These are phyloP conservation scores for Lentinus brumalis DNA, from an alignment of 768 basidiomycete species.

Conservation along the genomic window DNA sequence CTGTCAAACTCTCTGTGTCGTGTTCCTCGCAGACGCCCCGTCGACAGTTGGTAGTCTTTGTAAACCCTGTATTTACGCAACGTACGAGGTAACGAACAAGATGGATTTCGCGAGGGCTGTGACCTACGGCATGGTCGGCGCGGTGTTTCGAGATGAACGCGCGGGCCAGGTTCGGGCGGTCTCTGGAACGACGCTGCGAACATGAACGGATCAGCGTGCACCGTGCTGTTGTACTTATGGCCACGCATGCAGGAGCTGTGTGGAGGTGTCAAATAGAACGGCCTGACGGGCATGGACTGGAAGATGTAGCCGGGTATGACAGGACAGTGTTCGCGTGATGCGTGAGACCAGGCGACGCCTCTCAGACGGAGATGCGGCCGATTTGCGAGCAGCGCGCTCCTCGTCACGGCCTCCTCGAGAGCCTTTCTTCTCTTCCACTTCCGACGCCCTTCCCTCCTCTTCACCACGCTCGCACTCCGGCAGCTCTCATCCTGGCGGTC, in stretches of 20 bases:
- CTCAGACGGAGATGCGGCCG: background rate
- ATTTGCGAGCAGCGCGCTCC: conserved; percentile 11
- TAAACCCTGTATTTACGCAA: background rate
- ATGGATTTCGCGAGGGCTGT: background rate
- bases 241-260: background rate
- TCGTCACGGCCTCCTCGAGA: conserved; percentile 11
- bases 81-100: background rate
- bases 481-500: background rate
- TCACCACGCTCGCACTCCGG: background rate
- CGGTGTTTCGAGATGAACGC: background rate
- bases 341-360: conserved; percentile 10
- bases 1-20: background rate
- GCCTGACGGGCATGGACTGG: background rate
- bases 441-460: conserved; percentile 1
- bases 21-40: background rate
- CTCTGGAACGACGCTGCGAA: background rate
- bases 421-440: conserved; percentile 1
- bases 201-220: background rate
- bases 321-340: conserved; percentile 4
- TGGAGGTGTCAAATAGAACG: background rate
- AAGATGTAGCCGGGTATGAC: conserved; percentile 6
- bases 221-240: background rate
- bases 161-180: no score
- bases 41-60: background rate
- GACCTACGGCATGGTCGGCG: background rate